Evolutionary conservation across 139 green algal genomes (phyloP).

Genomic region (Chlamydomonas applanata): DNA sequence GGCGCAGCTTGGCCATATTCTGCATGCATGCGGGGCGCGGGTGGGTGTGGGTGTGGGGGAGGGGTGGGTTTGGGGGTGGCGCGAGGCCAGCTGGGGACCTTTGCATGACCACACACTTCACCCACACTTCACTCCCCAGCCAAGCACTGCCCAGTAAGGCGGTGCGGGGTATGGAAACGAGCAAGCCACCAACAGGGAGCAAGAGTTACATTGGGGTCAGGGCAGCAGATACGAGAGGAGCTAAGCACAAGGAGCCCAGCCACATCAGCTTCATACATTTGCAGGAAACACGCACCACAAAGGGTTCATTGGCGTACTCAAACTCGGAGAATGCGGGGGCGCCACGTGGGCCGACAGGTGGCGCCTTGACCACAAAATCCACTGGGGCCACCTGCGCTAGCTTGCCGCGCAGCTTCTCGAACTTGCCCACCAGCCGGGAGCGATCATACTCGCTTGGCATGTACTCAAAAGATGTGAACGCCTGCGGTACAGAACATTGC

Average conservation of each 20-base stretch:
- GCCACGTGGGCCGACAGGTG: slow-evolving; percentile 10
- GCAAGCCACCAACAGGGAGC: too few species aligned
- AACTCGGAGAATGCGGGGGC: slow-evolving; percentile 40
- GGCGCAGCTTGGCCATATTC: neutral
- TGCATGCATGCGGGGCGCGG: neutral
- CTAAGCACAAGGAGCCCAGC: too few species aligned
- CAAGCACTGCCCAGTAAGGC: neutral
- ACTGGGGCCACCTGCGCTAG: slow-evolving; percentile 24
- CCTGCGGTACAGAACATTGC: slow-evolving; percentile 7
- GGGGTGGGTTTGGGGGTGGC: too few species aligned
- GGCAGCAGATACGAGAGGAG: too few species aligned
- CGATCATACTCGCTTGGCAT: slow-evolving; percentile 41
- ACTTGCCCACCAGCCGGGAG: slow-evolving; percentile 15
- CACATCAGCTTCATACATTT: too few species aligned
- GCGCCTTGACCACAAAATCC: slow-evolving; percentile 35
- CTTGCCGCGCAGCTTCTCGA: slow-evolving; percentile 27
- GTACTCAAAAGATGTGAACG: slow-evolving; percentile 40
- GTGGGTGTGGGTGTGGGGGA: too few species aligned
- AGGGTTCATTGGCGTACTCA: slow-evolving; percentile 21
- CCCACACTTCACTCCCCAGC: too few species aligned
- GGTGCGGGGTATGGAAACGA: neutral
- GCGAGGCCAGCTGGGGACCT: too few species aligned
- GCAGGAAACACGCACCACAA: neutral
- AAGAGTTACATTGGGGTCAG: too few species aligned
- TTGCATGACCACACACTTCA: too few species aligned